Evolutionary conservation across 1,284 basidiomycete genomes (phyloP).

Genomic region (Leccinum fuscescens): DNA sequence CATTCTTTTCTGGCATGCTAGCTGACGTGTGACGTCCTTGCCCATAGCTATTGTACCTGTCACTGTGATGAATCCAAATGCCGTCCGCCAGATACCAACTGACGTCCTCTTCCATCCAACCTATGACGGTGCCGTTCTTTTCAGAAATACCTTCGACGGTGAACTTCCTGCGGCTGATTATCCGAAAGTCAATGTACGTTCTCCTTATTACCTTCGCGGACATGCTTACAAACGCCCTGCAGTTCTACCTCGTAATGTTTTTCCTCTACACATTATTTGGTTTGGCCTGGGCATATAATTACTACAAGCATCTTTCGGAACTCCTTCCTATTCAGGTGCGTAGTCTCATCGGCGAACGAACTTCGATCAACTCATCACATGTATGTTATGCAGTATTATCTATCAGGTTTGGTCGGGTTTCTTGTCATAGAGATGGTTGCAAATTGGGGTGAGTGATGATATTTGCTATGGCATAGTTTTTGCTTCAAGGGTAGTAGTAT

Average conservation of each 20-base stretch:
- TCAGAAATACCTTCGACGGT: conserved; percentile 88
- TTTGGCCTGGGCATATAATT: conserved; percentile 80
- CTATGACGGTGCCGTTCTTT: conserved; percentile 81
- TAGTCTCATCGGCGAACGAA: conserved; percentile 3
- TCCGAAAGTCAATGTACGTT: conserved; percentile 91
- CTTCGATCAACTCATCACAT: conserved; percentile 5
- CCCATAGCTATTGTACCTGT: conserved; percentile 78
- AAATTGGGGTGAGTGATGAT: conserved; percentile 64
- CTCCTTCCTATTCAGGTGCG: conserved; percentile 81
- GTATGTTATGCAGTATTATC: conserved; percentile 69
- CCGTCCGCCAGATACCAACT: conserved; percentile 39
- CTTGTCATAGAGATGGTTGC: conserved; percentile 93
- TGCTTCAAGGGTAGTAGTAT: conserved; percentile 45
- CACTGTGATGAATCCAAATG: conserved; percentile 51
- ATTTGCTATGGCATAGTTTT: background rate
- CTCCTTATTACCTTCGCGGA: background rate
- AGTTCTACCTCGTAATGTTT: conserved; percentile 91
- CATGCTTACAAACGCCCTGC: conserved; percentile 1
- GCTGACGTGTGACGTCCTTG: conserved; percentile 11
- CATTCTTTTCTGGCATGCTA: background rate
- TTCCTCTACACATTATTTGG: conserved; percentile 73
- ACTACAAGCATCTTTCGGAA: conserved; percentile 79
- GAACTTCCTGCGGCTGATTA: conserved; percentile 92
- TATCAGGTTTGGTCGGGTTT: conserved; percentile 84
- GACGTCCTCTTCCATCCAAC: conserved; percentile 69